phyloP scores from a whole-genome alignment of 2,329 filamentous ascomycete species.

The Didymella pinodella region DNA sequence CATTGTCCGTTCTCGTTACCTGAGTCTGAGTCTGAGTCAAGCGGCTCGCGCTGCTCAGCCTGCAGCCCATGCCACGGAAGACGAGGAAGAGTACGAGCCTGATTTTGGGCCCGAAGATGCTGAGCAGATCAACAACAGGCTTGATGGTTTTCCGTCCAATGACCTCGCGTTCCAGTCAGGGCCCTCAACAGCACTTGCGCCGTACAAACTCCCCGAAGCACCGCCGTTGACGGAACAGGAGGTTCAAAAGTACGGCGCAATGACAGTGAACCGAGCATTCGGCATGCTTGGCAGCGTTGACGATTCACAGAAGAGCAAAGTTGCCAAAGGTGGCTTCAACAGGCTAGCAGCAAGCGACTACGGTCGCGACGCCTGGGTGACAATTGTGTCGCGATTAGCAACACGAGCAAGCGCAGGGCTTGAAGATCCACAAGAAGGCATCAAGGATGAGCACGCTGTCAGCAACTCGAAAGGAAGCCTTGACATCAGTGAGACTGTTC shows the following conservation, averaged over 20 bases:
- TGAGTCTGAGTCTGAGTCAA: constrained; percentile 49
- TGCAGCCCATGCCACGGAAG: constrained; percentile 54
- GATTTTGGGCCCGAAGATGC: constrained; percentile 81
- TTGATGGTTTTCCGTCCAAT: constrained; percentile 72
- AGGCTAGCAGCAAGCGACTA: constrained; percentile 84
- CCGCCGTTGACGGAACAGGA: constrained; percentile 75
- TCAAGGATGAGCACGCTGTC: constrained; percentile 65
- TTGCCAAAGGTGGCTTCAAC: constrained; percentile 73
- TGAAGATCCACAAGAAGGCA: constrained; percentile 69
- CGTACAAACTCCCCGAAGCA: constrained; percentile 81
- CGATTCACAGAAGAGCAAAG: constrained; percentile 64
- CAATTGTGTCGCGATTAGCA: constrained; percentile 82
- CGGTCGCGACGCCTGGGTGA: constrained; percentile 89
- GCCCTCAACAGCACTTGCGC: constrained; percentile 61
- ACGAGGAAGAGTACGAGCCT: constrained; percentile 92
- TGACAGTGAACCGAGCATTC: constrained; percentile 79
- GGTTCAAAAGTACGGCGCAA: constrained; percentile 75
- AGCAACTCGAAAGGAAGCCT: constrained; percentile 39
- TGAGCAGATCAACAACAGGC: constrained; percentile 79
- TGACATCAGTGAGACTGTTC: constrained; percentile 72
- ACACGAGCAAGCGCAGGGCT: constrained; percentile 79
- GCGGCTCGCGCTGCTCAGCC: constrained; percentile 38
- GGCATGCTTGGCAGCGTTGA: constrained; percentile 77
- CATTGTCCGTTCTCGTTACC: constrained; percentile 53
- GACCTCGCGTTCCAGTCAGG: constrained; percentile 56